phyloP scores from a whole-genome alignment of 768 basidiomycete genomes.

The Boletus tomentosulus region DNA sequence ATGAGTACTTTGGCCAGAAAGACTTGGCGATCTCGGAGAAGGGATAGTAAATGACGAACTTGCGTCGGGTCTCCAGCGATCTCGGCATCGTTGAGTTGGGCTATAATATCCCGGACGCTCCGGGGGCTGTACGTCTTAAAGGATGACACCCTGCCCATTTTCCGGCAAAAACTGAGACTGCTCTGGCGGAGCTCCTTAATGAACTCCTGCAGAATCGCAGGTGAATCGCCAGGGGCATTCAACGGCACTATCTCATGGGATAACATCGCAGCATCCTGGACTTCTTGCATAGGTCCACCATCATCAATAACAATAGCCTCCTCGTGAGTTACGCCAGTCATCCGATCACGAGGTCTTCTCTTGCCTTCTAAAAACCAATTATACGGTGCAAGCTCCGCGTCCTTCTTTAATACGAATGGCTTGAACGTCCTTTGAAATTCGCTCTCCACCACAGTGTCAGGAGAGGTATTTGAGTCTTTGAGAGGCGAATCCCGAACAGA shows the following conservation, averaged over 20 bases:
- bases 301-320: slow-evolving; percentile 63
- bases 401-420: slow-evolving; percentile 77
- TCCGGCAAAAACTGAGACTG: slow-evolving; percentile 17
- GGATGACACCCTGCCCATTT: slow-evolving; percentile 14
- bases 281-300: slow-evolving; percentile 11
- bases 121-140: slow-evolving; percentile 30
- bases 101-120: slow-evolving; percentile 50
- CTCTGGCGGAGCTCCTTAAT: slow-evolving; percentile 32
- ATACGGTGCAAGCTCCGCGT: slow-evolving; percentile 61
- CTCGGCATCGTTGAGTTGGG: slow-evolving; percentile 72
- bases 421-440: slow-evolving; percentile 77
- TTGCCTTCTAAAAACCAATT: slow-evolving; percentile 57
- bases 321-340: slow-evolving; percentile 25
- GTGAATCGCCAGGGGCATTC: background rate
- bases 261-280: slow-evolving; percentile 5
- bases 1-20: slow-evolving; percentile 80
- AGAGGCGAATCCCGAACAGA: slow-evolving; percentile 18
- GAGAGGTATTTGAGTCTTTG: slow-evolving; percentile 26
- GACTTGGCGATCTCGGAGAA: slow-evolving; percentile 55
- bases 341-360: slow-evolving; percentile 25
- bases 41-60: slow-evolving; percentile 59
- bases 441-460: slow-evolving; percentile 38
- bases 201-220: slow-evolving; percentile 12
- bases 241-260: background rate
- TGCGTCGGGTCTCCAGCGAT: slow-evolving; percentile 64